These are phyloP conservation scores for Pseudisothecium myosuroides DNA, from an alignment of 225 moss, liverwort and hornwort genomes.

Conservation along the genomic window DNA sequence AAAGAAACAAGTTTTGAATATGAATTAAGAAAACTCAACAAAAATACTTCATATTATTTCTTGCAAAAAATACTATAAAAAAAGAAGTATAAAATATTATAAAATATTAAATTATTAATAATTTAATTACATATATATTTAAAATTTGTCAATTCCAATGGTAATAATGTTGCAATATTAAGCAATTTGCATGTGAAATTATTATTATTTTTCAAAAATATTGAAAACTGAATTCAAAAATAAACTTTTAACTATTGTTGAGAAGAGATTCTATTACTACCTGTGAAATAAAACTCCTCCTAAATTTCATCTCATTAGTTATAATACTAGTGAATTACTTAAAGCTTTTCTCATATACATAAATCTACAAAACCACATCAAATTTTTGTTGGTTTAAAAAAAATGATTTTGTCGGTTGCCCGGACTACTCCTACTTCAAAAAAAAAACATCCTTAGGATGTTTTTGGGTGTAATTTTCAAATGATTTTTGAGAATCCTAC, in stretches of 20 bases:
- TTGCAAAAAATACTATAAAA: no score
- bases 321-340: not conserved
- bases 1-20: not conserved
- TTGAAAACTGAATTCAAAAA: not conserved
- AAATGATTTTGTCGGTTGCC: accelerated
- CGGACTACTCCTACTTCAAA: accelerated
- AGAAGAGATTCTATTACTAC: accelerated
- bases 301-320: accelerated
- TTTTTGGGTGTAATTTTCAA: accelerated
- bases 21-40: not conserved
- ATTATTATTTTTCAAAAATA: not conserved
- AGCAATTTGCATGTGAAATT: accelerated
- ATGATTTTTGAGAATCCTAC: no score
- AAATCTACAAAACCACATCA: accelerated
- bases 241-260: not conserved
- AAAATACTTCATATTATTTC: not conserved
- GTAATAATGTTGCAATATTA: not conserved
- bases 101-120: not conserved
- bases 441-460: not conserved
- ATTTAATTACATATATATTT: not conserved
- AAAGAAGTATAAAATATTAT: not conserved
- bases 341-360: accelerated
- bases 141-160: accelerated
- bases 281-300: accelerated
- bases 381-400: not conserved